These are phyloP conservation scores for Funneliformis geosporum DNA, from an alignment of 192 early-diverging fungal genomes.

Conservation along the genomic window DNA sequence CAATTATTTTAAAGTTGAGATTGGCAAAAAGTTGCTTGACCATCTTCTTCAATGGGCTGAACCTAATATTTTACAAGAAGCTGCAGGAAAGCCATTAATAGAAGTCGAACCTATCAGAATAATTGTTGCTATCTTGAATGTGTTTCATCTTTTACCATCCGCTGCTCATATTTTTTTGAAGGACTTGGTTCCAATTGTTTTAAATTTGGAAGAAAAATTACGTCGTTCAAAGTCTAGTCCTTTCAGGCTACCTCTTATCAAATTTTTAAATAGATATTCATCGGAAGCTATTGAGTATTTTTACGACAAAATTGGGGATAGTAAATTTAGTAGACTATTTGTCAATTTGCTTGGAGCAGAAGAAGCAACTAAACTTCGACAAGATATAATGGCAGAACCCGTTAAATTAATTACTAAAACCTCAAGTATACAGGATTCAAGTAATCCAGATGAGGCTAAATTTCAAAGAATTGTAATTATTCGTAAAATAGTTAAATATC, in stretches of 20 bases:
- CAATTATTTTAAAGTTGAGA: conserved; percentile 98
- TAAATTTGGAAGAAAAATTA: conserved; percentile 83
- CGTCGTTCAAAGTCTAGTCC: conserved; percentile 88
- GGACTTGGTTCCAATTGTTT: conserved; percentile 83
- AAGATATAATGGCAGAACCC: conserved; percentile 64
- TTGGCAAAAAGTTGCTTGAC: conserved; percentile 96
- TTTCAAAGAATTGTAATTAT: conserved; percentile 65
- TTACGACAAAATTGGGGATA: conserved; percentile 63
- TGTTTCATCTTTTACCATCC: conserved; percentile 90
- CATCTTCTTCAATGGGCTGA: conserved; percentile 94
- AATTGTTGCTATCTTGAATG: conserved; percentile 90
- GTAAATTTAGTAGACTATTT: conserved; percentile 66
- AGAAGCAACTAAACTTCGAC: conserved; percentile 58
- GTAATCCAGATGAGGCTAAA: conserved; percentile 41
- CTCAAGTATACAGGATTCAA: conserved; percentile 33
- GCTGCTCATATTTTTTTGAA: conserved; percentile 91
- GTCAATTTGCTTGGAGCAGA: conserved; percentile 57
- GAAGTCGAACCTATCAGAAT: conserved; percentile 95
- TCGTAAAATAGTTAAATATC: conserved; percentile 52
- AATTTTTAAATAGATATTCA: conserved; percentile 89
- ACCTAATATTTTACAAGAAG: conserved; percentile 77
- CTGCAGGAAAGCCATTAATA: conserved; percentile 76
- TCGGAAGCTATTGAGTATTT: conserved; percentile 86
- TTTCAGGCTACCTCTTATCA: conserved; percentile 86
- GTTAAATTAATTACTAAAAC: conserved; percentile 56